Percentiles rank a stretch among this genome's conserved stretches.
Conservation (phyloP, 2,329 filamentous ascomycete species). For the Metarhizium guizhouense region DNA sequence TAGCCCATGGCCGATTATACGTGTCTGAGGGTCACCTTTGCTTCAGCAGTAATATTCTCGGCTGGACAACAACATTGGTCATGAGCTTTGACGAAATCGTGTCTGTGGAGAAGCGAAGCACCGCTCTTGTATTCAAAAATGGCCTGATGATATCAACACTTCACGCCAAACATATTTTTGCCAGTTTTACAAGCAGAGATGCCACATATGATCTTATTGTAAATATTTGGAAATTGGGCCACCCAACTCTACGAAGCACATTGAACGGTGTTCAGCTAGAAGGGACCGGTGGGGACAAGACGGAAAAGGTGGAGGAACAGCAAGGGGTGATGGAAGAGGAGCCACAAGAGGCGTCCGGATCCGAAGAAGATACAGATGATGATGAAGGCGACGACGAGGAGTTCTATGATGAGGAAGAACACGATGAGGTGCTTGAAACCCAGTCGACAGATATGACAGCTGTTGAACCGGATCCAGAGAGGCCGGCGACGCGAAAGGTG, state of each 20-base stretch:
- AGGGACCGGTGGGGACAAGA: constrained; percentile 79
- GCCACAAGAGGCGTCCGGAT: constrained; percentile 45
- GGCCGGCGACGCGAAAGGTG: constrained; percentile 59
- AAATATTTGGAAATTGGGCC: constrained; percentile 96
- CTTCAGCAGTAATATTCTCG: constrained; percentile 97
- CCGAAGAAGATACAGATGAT: constrained; percentile 57
- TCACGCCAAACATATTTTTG: constrained; percentile 91
- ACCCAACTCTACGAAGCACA: constrained; percentile 84
- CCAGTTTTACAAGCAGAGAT: constrained; percentile 88
- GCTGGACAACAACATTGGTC: constrained; percentile 94
- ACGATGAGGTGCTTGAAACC: constrained; percentile 63
- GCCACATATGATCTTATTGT: constrained; percentile 95
- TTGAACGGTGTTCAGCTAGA: constrained; percentile 81
- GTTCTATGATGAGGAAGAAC: constrained; percentile 71
- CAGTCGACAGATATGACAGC: constrained; percentile 29
- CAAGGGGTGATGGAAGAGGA: constrained; percentile 23
- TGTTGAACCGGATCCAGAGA: constrained; percentile 48
- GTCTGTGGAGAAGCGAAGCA: constrained; percentile 93
- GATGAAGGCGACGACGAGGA: constrained; percentile 59
- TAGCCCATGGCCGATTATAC: constrained; percentile 87
- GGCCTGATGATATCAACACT: constrained; percentile 94
- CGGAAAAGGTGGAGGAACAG: constrained; percentile 63
- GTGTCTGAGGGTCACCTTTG: constrained; percentile 96
- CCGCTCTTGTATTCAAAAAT: constrained; percentile 91
- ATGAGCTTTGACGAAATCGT: constrained; percentile 98